phyloP scores from a whole-genome alignment of 768 basidiomycete genomes.

The Lactifluus hygrophoroides region DNA sequence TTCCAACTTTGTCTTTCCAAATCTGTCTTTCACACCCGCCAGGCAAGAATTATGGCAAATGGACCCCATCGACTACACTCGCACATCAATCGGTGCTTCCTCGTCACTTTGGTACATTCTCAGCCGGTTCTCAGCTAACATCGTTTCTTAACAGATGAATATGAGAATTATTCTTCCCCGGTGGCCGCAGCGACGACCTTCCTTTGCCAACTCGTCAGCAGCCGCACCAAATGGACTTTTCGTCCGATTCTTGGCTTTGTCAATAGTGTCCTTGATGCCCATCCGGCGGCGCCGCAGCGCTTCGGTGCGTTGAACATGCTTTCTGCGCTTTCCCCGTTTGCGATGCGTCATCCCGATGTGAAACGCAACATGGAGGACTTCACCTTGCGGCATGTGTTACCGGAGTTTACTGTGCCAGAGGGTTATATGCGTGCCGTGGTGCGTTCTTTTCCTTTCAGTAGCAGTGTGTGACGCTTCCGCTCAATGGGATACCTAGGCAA shows the following conservation, averaged over 20 bases:
- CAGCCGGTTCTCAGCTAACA: conserved; percentile 1
- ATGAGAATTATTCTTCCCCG: conserved; percentile 69
- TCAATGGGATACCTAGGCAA: conserved; percentile 46
- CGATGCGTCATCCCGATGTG: conserved; percentile 80
- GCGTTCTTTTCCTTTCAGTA: conserved; percentile 23
- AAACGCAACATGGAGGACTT: conserved; percentile 72
- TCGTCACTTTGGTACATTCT: background rate
- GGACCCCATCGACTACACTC: conserved; percentile 81
- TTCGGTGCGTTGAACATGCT: conserved; percentile 86
- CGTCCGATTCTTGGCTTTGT: conserved; percentile 73
- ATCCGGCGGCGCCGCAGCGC: conserved; percentile 50
- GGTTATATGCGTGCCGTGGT: conserved; percentile 75
- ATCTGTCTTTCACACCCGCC: conserved; percentile 66
- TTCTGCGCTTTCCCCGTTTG: conserved; percentile 63
- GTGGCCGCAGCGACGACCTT: conserved; percentile 75
- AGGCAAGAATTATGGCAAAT: conserved; percentile 64
- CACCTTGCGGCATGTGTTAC: conserved; percentile 62
- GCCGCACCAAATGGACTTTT: conserved; percentile 75
- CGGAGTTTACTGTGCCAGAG: conserved; percentile 56
- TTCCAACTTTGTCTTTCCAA: conserved; percentile 79
- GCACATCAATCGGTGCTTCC: conserved; percentile 55
- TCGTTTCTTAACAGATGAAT: conserved; percentile 57
- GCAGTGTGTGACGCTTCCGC: background rate
- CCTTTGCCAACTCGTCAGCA: conserved; percentile 67
- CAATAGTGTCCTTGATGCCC: conserved; percentile 63